Evolutionary conservation across 495 filamentous ascomycete genomes (phyloP).

Genomic region (Cercophora sp.): DNA sequence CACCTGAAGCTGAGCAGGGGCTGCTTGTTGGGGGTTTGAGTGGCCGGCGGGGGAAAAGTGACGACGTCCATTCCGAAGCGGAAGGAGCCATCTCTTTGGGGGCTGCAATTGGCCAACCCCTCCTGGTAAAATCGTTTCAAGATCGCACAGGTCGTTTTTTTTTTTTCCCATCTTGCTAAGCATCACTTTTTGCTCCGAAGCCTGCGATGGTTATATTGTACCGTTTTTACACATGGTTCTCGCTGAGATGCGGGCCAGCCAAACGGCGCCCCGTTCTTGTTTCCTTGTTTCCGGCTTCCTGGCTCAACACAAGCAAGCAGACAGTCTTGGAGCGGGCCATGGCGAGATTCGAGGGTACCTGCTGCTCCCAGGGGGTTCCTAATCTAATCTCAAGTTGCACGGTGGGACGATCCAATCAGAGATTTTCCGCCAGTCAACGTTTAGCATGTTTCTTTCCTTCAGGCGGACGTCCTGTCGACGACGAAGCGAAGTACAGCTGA

Average conservation of each 20-base stretch:
- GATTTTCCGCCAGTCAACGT: constrained; percentile 5
- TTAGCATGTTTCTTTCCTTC: background rate
- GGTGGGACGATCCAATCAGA: background rate
- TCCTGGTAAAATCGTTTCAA: constrained; percentile 11
- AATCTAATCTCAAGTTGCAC: constrained; percentile 1
- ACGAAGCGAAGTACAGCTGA: too few species aligned
- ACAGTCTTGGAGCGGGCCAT: background rate
- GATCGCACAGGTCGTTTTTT: constrained; percentile 2
- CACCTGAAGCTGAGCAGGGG: background rate
- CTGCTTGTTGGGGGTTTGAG: background rate
- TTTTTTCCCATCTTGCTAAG: too few species aligned
- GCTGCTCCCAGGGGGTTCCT: background rate
- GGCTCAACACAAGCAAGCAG: constrained; percentile 8
- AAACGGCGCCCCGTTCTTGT: background rate
- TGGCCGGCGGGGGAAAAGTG: constrained; percentile 16
- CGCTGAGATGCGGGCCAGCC: background rate
- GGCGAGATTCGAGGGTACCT: constrained; percentile 2
- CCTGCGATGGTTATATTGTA: too few species aligned
- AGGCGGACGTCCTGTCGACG: too few species aligned
- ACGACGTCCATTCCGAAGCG: constrained; percentile 10
- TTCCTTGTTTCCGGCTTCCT: background rate
- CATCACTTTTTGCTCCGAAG: too few species aligned
- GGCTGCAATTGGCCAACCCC: constrained; percentile 20
- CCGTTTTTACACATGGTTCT: constrained; percentile 4
- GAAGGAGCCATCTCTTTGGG: constrained; percentile 12